Evolutionary conservation across 805 yeast species (phyloP), one percentile per base, ranked within the genome.

Genomic region (Geotrichum ghanense): DNA sequence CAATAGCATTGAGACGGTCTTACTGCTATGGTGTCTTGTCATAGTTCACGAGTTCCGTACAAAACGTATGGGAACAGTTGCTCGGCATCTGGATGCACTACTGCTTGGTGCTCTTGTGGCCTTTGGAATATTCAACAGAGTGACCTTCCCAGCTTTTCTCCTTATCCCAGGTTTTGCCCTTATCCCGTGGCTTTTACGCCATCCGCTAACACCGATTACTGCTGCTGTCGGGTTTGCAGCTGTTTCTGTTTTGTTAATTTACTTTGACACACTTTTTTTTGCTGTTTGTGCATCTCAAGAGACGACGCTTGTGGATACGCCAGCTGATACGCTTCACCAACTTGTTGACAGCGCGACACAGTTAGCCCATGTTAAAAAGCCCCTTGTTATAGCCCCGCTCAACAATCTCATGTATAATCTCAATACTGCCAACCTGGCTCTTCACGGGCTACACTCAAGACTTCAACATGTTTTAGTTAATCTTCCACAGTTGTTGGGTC

Each of bases 391-490:
- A 4, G 68, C 97, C 0, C 95, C 97, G 1, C 61, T 75, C 53
- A 88, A 88, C 61, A 90, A 83, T 60, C 55, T 90, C 23, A 39
- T 72, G 0, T 92, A 92, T 69, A 92, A 92, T 61, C 45, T 78
- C 2, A 60, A 73, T 20, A 44, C 60, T 5, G 60, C 62, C 2
- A 92, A 92, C 56, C 64, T 94, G 47, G 70, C 81, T 0, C 52
- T 59, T 22, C 99, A 92, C 62, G 99, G 98, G 0, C 55, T 87
- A 3, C 98, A 92, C 58, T 78, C 89, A 2, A 68, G 75, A 24
- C 81, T 77, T 52, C 82, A 83, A 0, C 98, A 92, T 57, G 3
- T 85, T 0, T 53, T 86, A 22, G 65, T 84, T 4, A 90, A 89
- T 56, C 53, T 86, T 3, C 97, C 97, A 0, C 81, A 79, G 52